These are phyloP conservation scores for Sporothrix mexicana DNA, from an alignment of 2,329 filamentous ascomycete species.

Conservation along the genomic window DNA sequence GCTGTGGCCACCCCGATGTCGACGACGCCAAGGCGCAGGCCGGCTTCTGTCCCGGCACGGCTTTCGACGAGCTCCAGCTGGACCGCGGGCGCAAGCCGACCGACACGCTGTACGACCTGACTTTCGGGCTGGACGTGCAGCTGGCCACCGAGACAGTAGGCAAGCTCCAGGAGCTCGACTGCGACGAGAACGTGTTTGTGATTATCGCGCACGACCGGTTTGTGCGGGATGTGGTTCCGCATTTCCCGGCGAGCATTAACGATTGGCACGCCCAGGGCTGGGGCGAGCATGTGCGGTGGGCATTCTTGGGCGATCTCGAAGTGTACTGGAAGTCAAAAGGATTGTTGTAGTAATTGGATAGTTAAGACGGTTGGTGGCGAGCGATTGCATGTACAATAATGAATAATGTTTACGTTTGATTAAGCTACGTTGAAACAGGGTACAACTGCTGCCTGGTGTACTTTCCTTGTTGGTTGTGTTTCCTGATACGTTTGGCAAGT, in stretches of 20 bases:
- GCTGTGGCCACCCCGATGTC: neutral
- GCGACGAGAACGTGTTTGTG: constrained; percentile 35
- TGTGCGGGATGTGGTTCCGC: constrained; percentile 34
- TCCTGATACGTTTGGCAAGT: no score
- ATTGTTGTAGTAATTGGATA: neutral
- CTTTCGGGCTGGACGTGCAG: constrained; percentile 25
- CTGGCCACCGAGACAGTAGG: constrained; percentile 34
- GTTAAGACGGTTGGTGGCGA: neutral
- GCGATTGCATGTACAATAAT: neutral
- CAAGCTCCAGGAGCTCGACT: constrained; percentile 37
- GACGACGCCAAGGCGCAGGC: neutral
- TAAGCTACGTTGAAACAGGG: neutral
- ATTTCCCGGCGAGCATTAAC: constrained; percentile 37
- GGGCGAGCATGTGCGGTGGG: constrained; percentile 36
- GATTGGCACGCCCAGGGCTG: constrained; percentile 35
- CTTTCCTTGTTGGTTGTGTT: no score
- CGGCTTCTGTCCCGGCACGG: constrained; percentile 30
- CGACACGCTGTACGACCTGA: constrained; percentile 31
- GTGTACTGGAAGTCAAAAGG: constrained; percentile 28
- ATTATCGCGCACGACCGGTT: constrained; percentile 38
- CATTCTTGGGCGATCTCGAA: constrained; percentile 37
- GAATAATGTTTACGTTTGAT: constrained; percentile 15
- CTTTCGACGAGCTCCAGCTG: constrained; percentile 31
- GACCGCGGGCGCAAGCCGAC: constrained; percentile 18
- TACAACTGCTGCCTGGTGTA: neutral